phyloP scores from a whole-genome alignment of 2,329 filamentous ascomycete species.

The Ilyonectria robusta region DNA sequence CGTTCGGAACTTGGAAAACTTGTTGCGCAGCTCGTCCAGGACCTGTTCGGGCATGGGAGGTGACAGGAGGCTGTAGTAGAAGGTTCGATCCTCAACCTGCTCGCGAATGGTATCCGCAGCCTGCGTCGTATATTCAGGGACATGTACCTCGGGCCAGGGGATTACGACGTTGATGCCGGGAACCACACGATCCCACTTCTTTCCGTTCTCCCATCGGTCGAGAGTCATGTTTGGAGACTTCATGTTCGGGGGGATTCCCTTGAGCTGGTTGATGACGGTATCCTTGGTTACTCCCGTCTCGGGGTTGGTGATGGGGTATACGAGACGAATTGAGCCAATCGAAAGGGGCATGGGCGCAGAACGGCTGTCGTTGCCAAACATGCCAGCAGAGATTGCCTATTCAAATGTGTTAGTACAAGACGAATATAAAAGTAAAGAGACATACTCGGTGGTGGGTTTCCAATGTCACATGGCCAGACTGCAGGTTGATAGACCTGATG shows the following conservation, averaged over 20 bases:
- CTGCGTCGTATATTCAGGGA: slow-evolving; percentile 67
- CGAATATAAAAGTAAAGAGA: neutral
- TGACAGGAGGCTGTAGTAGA: slow-evolving; percentile 81
- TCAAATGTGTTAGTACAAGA: slow-evolving; percentile 9
- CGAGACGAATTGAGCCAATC: slow-evolving; percentile 82
- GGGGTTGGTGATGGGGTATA: slow-evolving; percentile 80
- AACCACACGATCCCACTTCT: slow-evolving; percentile 71
- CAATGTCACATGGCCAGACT: slow-evolving; percentile 72
- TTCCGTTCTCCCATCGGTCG: slow-evolving; percentile 58
- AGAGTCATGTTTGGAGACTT: slow-evolving; percentile 58
- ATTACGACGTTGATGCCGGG: slow-evolving; percentile 80
- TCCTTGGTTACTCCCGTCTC: slow-evolving; percentile 77
- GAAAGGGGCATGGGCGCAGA: slow-evolving; percentile 67
- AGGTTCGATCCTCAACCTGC: slow-evolving; percentile 81
- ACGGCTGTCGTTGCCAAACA: slow-evolving; percentile 50
- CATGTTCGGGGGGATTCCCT: slow-evolving; percentile 66
- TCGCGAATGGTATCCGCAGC: slow-evolving; percentile 81
- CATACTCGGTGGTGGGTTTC: slow-evolving; percentile 76
- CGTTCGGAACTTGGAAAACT: slow-evolving; percentile 85
- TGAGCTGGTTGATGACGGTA: slow-evolving; percentile 81
- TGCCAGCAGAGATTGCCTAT: slow-evolving; percentile 50
- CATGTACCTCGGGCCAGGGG: slow-evolving; percentile 78
- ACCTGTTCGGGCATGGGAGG: slow-evolving; percentile 85
- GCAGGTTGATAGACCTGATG: slow-evolving; percentile 70
- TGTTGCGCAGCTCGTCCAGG: slow-evolving; percentile 88